Percentiles rank a stretch among this genome's conserved stretches.
Evolutionary conservation across 2,329 filamentous ascomycete genomes (phyloP).

Genomic region (Colletotrichum sp.): DNA sequence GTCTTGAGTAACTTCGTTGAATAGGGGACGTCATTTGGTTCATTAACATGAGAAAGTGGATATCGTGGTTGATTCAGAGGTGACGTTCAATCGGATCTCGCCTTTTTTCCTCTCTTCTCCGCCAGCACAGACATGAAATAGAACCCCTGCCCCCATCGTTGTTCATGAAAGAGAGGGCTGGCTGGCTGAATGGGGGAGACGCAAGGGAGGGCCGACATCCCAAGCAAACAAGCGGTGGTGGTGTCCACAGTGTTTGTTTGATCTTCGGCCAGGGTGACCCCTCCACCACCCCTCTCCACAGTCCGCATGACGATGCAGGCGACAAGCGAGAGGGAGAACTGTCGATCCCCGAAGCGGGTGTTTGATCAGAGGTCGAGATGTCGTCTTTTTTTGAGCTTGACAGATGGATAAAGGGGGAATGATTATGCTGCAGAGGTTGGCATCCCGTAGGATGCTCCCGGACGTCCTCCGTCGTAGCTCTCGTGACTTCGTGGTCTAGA

Average conservation of each 20-base stretch:
- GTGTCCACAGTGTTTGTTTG: neutral
- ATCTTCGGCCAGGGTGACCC: constrained; percentile 4
- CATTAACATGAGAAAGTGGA: constrained; percentile 10
- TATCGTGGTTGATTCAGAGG: neutral
- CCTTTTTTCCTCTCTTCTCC: neutral
- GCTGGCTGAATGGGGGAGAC: neutral
- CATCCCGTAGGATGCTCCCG: neutral
- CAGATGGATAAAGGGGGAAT: neutral
- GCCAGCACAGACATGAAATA: neutral
- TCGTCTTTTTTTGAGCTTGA: neutral
- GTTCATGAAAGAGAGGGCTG: neutral
- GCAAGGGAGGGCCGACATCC: neutral
- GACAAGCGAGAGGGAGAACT: constrained; percentile 1
- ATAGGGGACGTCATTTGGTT: neutral
- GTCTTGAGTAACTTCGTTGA: neutral
- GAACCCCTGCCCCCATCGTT: neutral
- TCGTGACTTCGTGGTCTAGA: neutral
- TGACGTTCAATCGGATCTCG: neutral
- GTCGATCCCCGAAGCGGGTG: constrained; percentile 1
- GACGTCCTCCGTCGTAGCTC: neutral
- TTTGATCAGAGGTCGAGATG: constrained; percentile 11
- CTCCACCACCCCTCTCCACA: neutral
- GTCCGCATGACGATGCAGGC: constrained; percentile 9
- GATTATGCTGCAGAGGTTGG: neutral
- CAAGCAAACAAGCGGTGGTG: neutral